Conservation (phyloP, 2,329 filamentous ascomycete species). For the Tolypocladium sp. region DNA sequence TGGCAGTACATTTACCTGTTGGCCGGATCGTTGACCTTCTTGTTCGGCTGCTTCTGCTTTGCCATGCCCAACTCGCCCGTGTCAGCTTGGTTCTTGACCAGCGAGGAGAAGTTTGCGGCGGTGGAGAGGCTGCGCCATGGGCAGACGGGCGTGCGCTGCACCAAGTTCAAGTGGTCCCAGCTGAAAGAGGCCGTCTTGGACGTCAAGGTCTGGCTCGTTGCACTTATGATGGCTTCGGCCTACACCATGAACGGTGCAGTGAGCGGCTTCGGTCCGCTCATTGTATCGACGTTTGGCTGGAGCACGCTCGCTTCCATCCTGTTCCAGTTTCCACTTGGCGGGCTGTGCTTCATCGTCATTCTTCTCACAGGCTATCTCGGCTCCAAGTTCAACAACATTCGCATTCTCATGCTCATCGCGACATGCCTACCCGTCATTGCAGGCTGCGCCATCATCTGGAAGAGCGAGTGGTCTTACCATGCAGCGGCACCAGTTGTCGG, state of each 20-base stretch:
- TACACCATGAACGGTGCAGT: conserved; percentile 67
- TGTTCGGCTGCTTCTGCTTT: conserved; percentile 58
- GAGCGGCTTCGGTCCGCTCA: conserved; percentile 60
- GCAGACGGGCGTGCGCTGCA: conserved; percentile 55
- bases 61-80: conserved; percentile 56
- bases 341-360: conserved; percentile 57
- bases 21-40: conserved; percentile 51
- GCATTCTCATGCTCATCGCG: conserved; percentile 53
- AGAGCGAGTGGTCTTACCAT: conserved; percentile 52
- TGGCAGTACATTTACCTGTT: conserved; percentile 69
- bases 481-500: conserved; percentile 59
- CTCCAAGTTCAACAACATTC: conserved; percentile 49
- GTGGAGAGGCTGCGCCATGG: conserved; percentile 53
- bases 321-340: conserved; percentile 67
- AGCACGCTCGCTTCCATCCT: conserved; percentile 56
- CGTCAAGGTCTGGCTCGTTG: conserved; percentile 53
- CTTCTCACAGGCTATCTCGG: conserved; percentile 57
- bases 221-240: conserved; percentile 60
- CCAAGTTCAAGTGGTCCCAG: conserved; percentile 50
- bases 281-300: conserved; percentile 64
- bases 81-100: conserved; percentile 58
- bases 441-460: conserved; percentile 69
- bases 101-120: conserved; percentile 52
- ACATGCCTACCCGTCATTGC: conserved; percentile 68
- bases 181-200: conserved; percentile 50